Conservation (phyloP, 2,329 filamentous ascomycete genomes). For the Knufia petricola region DNA sequence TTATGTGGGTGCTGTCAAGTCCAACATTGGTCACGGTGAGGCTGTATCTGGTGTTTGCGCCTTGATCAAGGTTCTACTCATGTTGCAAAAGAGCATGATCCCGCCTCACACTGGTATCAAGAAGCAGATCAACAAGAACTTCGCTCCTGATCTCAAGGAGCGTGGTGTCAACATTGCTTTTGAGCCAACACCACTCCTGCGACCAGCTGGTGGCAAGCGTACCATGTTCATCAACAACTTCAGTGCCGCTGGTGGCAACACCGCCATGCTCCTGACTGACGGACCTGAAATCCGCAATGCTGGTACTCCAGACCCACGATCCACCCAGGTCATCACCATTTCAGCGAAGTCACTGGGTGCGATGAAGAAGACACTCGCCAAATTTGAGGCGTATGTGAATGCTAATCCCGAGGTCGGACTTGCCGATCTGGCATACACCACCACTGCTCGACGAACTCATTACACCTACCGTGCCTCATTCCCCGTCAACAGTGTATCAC, state of each 20-base stretch:
- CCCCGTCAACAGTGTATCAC: slow-evolving; percentile 24
- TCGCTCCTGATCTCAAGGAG: slow-evolving; percentile 28
- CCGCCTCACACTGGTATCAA: slow-evolving; percentile 62
- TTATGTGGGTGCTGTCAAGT: slow-evolving; percentile 28
- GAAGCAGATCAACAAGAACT: slow-evolving; percentile 28
- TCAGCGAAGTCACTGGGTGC: slow-evolving; percentile 45
- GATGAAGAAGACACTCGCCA: slow-evolving; percentile 47
- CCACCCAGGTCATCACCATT: slow-evolving; percentile 49
- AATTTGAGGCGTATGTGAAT: slow-evolving; percentile 47
- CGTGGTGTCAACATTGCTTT: slow-evolving; percentile 33
- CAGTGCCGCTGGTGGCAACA: slow-evolving; percentile 62
- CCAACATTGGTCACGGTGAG: slow-evolving; percentile 40
- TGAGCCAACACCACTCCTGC: slow-evolving; percentile 32
- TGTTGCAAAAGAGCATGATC: slow-evolving; percentile 54
- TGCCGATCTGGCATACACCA: slow-evolving; percentile 55
- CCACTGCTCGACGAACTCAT: slow-evolving; percentile 48
- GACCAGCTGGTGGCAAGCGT: slow-evolving; percentile 27
- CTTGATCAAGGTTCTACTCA: slow-evolving; percentile 55
- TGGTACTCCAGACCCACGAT: slow-evolving; percentile 42
- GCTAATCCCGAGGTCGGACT: slow-evolving; percentile 44
- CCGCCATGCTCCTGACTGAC: slow-evolving; percentile 56
- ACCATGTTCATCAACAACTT: slow-evolving; percentile 55
- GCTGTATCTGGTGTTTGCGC: slow-evolving; percentile 28
- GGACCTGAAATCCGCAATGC: slow-evolving; percentile 33
- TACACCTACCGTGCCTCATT: slow-evolving; percentile 31